Evolutionary conservation across 2,329 filamentous ascomycete genomes (phyloP).

Genomic region (Colletotrichum limetticola): DNA sequence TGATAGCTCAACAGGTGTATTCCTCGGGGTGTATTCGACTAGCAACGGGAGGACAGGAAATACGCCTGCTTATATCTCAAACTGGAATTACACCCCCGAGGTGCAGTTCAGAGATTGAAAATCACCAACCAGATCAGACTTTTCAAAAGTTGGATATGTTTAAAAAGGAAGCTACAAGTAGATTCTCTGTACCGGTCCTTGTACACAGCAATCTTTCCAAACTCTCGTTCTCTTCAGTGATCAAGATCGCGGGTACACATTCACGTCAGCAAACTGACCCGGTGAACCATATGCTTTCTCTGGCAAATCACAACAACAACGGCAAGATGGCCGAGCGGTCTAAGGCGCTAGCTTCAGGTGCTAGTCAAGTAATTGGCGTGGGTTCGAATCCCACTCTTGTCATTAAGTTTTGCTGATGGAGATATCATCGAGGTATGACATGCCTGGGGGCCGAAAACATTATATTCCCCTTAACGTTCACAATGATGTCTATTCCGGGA

Average conservation of each 20-base stretch:
- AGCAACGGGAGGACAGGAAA: slow-evolving; percentile 58
- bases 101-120: slow-evolving; percentile 47
- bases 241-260: not conserved
- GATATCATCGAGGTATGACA: not conserved
- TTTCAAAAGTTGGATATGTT: not conserved
- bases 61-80: slow-evolving; percentile 57
- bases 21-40: slow-evolving; percentile 64
- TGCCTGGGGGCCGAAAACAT: not conserved
- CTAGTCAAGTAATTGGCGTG: slow-evolving; percentile 19
- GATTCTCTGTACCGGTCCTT: not conserved
- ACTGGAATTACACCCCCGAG: slow-evolving; percentile 57
- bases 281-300: not conserved
- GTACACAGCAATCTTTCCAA: not conserved
- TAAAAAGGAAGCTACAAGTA: not conserved
- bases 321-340: slow-evolving; percentile 21
- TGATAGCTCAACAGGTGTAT: slow-evolving; percentile 48
- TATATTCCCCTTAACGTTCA: not conserved
- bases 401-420: not conserved
- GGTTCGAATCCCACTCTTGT: slow-evolving; percentile 23
- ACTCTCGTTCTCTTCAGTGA: not conserved
- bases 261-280: too few species aligned
- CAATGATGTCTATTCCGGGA: not conserved
- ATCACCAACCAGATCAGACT: not conserved
- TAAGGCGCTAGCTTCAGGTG: slow-evolving; percentile 22
- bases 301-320: rapidly evolving